Conservation (phyloP, 2,329 filamentous ascomycete species). For the Rutstroemia sp. region DNA sequence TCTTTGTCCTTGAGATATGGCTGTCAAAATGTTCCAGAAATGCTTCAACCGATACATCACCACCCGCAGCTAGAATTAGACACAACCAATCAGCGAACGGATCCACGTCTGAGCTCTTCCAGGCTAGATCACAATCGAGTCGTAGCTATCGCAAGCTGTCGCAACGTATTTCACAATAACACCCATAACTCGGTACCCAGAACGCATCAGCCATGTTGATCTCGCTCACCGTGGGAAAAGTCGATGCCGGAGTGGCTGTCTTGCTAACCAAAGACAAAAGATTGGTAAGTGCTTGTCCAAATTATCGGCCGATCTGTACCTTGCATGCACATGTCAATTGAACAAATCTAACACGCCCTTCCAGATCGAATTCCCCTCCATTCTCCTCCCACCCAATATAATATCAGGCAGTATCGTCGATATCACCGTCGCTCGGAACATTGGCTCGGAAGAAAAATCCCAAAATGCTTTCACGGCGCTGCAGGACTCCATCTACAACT, state of each 20-base stretch:
- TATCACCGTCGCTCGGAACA: conserved; percentile 88
- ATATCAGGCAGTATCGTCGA: conserved; percentile 95
- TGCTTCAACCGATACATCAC: not conserved
- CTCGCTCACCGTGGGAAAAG: conserved; percentile 96
- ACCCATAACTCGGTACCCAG: not conserved
- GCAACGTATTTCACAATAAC: conserved; percentile 11
- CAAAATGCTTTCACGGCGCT: conserved; percentile 72
- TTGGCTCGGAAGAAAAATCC: conserved; percentile 65
- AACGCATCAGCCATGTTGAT: conserved; percentile 65
- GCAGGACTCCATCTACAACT: conserved; percentile 80
- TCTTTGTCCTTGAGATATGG: not conserved
- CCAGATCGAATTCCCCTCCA: conserved; percentile 98
- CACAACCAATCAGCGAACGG: conserved; percentile 3
- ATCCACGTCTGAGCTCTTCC: not conserved
- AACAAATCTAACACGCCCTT: conserved; percentile 18
- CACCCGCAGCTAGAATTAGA: not conserved
- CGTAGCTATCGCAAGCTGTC: conserved; percentile 17
- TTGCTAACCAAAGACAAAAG: conserved; percentile 95
- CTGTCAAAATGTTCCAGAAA: not conserved
- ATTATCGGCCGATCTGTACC: not conserved
- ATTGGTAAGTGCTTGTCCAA: conserved; percentile 53
- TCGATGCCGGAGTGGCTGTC: conserved; percentile 96
- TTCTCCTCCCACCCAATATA: conserved; percentile 91
- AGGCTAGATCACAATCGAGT: conserved; percentile 10
- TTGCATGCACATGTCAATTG: not conserved